These are phyloP conservation scores for Hibiscus mutabilis DNA, from an alignment of 345 rosid genomes.

Conservation along the genomic window DNA sequence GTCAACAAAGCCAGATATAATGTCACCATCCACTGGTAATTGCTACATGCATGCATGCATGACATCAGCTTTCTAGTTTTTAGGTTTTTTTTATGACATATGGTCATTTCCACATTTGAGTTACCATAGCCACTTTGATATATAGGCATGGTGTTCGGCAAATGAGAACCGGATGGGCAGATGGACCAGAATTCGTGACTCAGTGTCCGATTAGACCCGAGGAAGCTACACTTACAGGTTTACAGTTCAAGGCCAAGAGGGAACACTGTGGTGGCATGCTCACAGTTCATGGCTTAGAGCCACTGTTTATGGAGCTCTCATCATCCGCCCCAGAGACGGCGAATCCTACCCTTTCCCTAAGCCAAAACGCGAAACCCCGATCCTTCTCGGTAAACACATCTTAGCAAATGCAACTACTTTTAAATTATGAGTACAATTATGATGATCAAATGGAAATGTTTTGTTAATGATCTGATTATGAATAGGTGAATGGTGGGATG, in stretches of 20 bases:
- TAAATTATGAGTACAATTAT: not conserved
- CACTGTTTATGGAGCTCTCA: constrained; percentile 81
- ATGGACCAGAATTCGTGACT: constrained; percentile 90
- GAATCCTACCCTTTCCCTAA: constrained; percentile 57
- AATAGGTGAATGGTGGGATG: constrained; percentile 95
- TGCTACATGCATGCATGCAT: not conserved
- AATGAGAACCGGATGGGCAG: constrained; percentile 82
- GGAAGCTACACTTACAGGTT: constrained; percentile 72
- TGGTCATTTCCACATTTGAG: not conserved
- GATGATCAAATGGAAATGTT: not conserved
- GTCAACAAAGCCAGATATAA: constrained; percentile 61
- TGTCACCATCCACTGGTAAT: constrained; percentile 83
- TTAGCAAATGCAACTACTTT: not conserved
- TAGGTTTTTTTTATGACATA: no score
- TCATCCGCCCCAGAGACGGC: constrained; percentile 41
- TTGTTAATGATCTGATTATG: not conserved
- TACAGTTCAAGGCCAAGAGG: constrained; percentile 77
- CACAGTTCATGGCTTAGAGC: constrained; percentile 61
- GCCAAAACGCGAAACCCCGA: not conserved
- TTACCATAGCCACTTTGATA: not conserved
- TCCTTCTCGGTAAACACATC: not conserved
- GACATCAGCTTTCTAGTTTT: no score
- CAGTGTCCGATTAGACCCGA: constrained; percentile 95
- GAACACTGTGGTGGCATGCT: constrained; percentile 99
- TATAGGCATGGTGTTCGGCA: constrained; percentile 87